Evolutionary conservation across 306 rosid species (phyloP), one percentile per base, ranked within the genome.

Genomic region (Trifolium subterraneum): DNA sequence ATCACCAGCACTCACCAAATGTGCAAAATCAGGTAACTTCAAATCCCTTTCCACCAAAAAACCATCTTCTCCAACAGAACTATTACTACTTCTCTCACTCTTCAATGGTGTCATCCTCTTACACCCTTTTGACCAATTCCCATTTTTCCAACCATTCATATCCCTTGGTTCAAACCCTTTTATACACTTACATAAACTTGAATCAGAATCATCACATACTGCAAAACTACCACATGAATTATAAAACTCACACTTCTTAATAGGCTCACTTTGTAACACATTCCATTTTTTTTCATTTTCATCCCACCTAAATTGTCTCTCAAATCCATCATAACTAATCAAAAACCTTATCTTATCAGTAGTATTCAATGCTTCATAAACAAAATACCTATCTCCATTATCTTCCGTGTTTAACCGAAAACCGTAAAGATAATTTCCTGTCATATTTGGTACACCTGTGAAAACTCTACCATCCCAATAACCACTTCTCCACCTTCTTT

Each of bases 401-500:
- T n/a, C 50, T 13, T 33, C 35, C 7, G 12, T 35, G 5, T 77
- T 72, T 9, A 90, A 83, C 29, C 14, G 73, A 50, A 93, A 90
- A 2, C 98, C 98, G 33, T 61, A 79, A 1, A 70, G n/a, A 22
- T 59, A 74, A 18, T 4, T 78, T 1, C 88, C 83, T 7, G 78
- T 71, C 89, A 87, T 89, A 1, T 79, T 73, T 5, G 70, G 51
- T 8, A 93, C 18, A 2, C 98, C 93, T 4, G 74, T 50, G 35
- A 93, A 90, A 19, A 71, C 50, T 77, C 85, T 83, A 27, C 33
- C 80, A 74, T 89, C 88, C 93, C 95, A 93, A 38, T 89, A 86
- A 8, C 98, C 98, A 58, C 93, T 93, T 74, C 97, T 82, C 98
- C 97, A 93, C 52, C 83, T 75, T 70, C 97, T 83, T 0, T 41